These are phyloP conservation scores for Mesembryanthemum crystallinum DNA, from an alignment of 148 eudicot species.

Conservation along the genomic window DNA sequence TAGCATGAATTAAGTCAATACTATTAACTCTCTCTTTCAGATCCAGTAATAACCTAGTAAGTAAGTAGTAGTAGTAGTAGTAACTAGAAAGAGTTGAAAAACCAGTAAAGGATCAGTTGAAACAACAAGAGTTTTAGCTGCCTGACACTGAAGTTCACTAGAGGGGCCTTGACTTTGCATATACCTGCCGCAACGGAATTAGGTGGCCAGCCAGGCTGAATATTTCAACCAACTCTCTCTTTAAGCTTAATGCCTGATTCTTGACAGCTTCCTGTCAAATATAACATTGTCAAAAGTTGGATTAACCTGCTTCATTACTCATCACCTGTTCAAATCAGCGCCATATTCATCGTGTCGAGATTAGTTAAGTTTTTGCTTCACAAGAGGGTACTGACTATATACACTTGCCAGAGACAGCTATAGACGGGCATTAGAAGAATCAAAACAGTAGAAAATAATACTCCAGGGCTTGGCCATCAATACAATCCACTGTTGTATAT, in stretches of 20 bases:
- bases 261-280: background rate
- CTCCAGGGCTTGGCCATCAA: no score
- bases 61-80: no score
- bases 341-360: background rate
- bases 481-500: no score
- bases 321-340: background rate
- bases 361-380: no score
- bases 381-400: background rate
- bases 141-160: background rate
- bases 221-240: background rate
- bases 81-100: background rate
- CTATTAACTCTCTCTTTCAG: background rate
- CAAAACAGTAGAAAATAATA: no score
- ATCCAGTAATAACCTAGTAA: background rate
- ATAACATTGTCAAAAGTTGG: background rate
- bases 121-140: background rate
- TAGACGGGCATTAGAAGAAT: background rate
- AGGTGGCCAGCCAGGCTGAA: constrained; percentile 8
- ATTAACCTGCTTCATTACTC: constrained; percentile 9
- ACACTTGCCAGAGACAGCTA: background rate
- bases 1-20: background rate
- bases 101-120: background rate
- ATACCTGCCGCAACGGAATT: background rate
- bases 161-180: background rate
- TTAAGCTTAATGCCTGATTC: background rate